phyloP scores from a whole-genome alignment of 192 early-diverging fungal genomes.

The Allomyces arbusculus region DNA sequence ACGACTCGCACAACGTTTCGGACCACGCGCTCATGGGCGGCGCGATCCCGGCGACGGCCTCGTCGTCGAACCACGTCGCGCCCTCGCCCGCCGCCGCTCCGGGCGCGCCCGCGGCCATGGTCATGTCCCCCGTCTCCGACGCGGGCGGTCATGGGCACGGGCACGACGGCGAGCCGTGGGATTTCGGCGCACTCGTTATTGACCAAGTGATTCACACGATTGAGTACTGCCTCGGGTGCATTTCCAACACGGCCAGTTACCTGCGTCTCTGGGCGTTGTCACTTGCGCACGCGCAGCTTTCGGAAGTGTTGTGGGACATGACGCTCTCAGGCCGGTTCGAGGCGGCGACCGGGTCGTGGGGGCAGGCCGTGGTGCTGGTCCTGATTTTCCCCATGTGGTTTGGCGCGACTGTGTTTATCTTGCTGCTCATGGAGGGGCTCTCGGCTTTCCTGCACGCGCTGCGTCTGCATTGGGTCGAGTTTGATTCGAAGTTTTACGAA shows the following conservation, averaged over 20 bases:
- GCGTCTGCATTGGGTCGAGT: slow-evolving; percentile 95
- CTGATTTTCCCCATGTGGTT: slow-evolving; percentile 81
- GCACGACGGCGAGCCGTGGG: slow-evolving; percentile 46
- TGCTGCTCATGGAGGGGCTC: slow-evolving; percentile 71
- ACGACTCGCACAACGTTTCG: slow-evolving; percentile 42
- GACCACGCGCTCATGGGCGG: background rate
- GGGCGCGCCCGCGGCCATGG: slow-evolving; percentile 1
- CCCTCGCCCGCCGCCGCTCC: background rate
- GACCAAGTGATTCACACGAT: slow-evolving; percentile 97
- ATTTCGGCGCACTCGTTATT: slow-evolving; percentile 91
- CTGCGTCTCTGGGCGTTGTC: slow-evolving; percentile 97
- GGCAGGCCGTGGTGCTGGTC: slow-evolving; percentile 49
- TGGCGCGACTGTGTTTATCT: slow-evolving; percentile 48
- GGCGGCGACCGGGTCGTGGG: slow-evolving; percentile 13
- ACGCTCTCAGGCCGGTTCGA: slow-evolving; percentile 36
- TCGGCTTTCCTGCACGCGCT: slow-evolving; percentile 76
- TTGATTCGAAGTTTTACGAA: slow-evolving; percentile 92
- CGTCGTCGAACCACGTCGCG: background rate
- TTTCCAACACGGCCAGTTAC: slow-evolving; percentile 97
- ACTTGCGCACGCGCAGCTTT: slow-evolving; percentile 91
- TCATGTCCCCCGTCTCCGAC: slow-evolving; percentile 4
- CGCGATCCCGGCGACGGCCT: background rate
- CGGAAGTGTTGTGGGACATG: slow-evolving; percentile 94
- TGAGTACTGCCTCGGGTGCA: slow-evolving; percentile 85
- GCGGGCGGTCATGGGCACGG: slow-evolving; percentile 14